These are phyloP conservation scores for Singerocomus inundabilis DNA, from an alignment of 1,284 basidiomycete genomes.

Conservation along the genomic window DNA sequence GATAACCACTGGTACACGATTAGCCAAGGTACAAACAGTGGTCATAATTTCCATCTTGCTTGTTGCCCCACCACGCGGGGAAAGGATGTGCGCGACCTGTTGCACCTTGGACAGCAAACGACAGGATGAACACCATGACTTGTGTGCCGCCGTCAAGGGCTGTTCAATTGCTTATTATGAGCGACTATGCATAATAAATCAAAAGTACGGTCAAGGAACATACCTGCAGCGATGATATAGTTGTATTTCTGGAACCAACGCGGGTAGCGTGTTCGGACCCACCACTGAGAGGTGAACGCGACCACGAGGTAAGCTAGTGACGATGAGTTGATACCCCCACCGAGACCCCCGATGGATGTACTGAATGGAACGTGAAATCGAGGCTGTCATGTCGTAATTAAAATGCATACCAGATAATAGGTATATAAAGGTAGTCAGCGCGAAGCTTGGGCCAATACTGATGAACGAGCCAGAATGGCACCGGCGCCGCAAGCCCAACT, in stretches of 20 bases:
- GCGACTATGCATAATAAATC: no score
- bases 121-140: slow-evolving; percentile 69
- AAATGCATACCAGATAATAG: slow-evolving; percentile 46
- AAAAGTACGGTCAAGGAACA: no score
- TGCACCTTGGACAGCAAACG: slow-evolving; percentile 72
- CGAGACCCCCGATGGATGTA: slow-evolving; percentile 38
- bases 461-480: slow-evolving; percentile 55
- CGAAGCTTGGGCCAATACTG: slow-evolving; percentile 42
- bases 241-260: slow-evolving; percentile 54
- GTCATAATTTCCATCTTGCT: slow-evolving; percentile 38
- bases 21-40: slow-evolving; percentile 19
- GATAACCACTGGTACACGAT: no score
- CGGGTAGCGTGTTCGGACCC: slow-evolving; percentile 55
- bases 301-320: slow-evolving; percentile 42
- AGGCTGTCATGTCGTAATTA: no score
- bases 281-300: slow-evolving; percentile 57
- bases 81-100: slow-evolving; percentile 54
- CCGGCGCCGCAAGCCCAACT: slow-evolving; percentile 54
- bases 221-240: slow-evolving; percentile 44
- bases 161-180: neutral
- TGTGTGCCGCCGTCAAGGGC: slow-evolving; percentile 64
- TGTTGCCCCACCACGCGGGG: slow-evolving; percentile 59
- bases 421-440: slow-evolving; percentile 44
- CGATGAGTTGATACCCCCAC: slow-evolving; percentile 48
- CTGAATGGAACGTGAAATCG: slow-evolving; percentile 17